Conservation (phyloP, 768 basidiomycete genomes). For the Boletales sp. region DNA sequence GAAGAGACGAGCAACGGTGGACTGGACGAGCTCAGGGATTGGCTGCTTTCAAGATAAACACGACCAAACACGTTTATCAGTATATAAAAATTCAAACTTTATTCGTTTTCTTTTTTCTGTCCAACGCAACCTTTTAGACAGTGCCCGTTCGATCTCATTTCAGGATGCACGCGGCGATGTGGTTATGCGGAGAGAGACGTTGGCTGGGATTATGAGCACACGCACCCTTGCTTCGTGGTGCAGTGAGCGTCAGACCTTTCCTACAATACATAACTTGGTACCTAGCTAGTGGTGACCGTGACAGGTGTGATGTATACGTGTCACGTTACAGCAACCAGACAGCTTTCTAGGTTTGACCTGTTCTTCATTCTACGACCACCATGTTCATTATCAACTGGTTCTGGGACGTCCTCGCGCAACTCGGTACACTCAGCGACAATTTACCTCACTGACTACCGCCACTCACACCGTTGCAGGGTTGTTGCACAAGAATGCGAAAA, state of each 20-base stretch:
- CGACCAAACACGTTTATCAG: conserved; percentile 20
- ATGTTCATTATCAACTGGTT: conserved; percentile 96
- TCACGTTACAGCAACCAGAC: conserved; percentile 15
- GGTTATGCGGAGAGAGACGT: conserved; percentile 58
- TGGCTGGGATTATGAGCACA: conserved; percentile 61
- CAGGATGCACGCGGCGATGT: conserved; percentile 62
- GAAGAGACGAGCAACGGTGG: conserved; percentile 34
- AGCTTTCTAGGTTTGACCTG: conserved; percentile 16
- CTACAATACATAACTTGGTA: conserved; percentile 37
- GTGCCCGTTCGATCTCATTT: conserved; percentile 53
- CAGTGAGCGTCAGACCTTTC: conserved; percentile 64
- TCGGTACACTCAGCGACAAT: conserved; percentile 54
- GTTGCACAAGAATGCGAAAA: conserved; percentile 98
- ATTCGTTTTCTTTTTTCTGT: neutral
- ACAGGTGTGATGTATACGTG: conserved; percentile 9
- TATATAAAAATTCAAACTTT: too few species aligned
- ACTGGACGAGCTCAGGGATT: conserved; percentile 42
- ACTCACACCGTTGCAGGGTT: conserved; percentile 52
- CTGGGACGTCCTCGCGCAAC: conserved; percentile 91
- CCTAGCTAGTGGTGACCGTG: neutral
- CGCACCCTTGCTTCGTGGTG: conserved; percentile 45
- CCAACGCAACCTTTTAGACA: conserved; percentile 66
- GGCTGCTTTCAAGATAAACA: conserved; percentile 43
- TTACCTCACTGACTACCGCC: neutral
- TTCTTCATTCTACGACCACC: conserved; percentile 23